phyloP scores from a whole-genome alignment of 371 early-diverging fungal genomes.

The Quaeritorhiza haematococci region DNA sequence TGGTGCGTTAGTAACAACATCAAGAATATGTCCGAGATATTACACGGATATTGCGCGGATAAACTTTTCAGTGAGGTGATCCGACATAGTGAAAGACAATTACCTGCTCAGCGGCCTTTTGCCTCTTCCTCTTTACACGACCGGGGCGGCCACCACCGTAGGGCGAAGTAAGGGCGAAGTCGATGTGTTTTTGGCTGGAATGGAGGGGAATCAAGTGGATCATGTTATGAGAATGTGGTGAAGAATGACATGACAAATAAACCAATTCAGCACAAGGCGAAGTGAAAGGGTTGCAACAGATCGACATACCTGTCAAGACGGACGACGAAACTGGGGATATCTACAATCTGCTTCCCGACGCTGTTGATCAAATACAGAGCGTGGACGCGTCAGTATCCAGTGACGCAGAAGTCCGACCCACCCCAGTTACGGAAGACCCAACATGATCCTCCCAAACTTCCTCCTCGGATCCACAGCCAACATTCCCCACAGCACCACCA shows the following conservation, averaged over 20 bases:
- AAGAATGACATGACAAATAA: background rate
- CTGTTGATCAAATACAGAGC: conserved; percentile 25
- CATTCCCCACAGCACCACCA: background rate
- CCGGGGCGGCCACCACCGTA: conserved; percentile 98
- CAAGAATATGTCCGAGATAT: too few species aligned
- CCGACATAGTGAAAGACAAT: too few species aligned
- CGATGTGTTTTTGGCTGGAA: conserved; percentile 96
- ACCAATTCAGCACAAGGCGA: conserved; percentile 1
- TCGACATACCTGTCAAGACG: conserved; percentile 54
- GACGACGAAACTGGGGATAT: conserved; percentile 94
- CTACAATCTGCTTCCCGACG: conserved; percentile 98
- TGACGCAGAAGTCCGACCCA: too few species aligned
- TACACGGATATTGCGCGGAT: too few species aligned
- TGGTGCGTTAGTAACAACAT: too few species aligned
- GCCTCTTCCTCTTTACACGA: conserved; percentile 90
- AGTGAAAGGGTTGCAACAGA: background rate
- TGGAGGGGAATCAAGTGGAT: conserved; percentile 14
- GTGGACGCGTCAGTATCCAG: too few species aligned
- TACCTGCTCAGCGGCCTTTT: conserved; percentile 37
- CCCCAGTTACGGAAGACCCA: too few species aligned
- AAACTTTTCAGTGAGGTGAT: too few species aligned
- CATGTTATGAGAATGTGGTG: background rate
- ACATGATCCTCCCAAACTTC: too few species aligned
- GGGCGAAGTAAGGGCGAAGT: conserved; percentile 96
- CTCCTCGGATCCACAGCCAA: too few species aligned